phyloP scores from a whole-genome alignment of 257 asterid genomes.

The Solanum sitiens region DNA sequence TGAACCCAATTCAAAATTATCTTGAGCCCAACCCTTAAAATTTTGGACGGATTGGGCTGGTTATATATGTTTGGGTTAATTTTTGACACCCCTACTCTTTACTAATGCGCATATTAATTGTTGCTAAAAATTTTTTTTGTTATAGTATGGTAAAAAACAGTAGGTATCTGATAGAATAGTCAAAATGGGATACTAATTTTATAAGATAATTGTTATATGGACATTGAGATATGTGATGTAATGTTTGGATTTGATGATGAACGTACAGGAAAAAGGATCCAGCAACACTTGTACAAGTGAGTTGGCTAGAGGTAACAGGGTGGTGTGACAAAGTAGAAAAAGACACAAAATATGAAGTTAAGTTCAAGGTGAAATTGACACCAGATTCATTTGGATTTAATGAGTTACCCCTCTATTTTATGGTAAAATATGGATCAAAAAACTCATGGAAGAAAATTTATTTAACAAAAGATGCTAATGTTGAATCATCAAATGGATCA shows the following conservation, averaged over 20 bases:
- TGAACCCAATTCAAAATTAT: too few relatives aligned
- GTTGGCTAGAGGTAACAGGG: slow-evolving; percentile 4
- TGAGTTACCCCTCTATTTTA: not conserved
- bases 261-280: not conserved
- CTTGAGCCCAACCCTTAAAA: too few relatives aligned
- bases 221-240: not conserved
- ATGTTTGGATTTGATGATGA: not conserved
- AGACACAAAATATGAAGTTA: not conserved
- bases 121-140: too few relatives aligned
- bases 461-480: not conserved
- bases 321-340: not conserved
- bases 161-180: not conserved
- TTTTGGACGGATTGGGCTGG: too few relatives aligned
- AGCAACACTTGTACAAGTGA: not conserved
- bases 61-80: too few relatives aligned
- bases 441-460: not conserved
- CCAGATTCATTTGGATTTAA: not conserved
- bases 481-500: not conserved
- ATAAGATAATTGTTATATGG: not conserved
- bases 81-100: too few relatives aligned
- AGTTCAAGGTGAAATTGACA: not conserved
- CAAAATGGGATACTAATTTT: not conserved
- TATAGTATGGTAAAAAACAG: too few relatives aligned
- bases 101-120: not conserved
- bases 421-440: not conserved